Conservation (phyloP, 140 eudicot genomes). For the Flaveria floridana region DNA sequence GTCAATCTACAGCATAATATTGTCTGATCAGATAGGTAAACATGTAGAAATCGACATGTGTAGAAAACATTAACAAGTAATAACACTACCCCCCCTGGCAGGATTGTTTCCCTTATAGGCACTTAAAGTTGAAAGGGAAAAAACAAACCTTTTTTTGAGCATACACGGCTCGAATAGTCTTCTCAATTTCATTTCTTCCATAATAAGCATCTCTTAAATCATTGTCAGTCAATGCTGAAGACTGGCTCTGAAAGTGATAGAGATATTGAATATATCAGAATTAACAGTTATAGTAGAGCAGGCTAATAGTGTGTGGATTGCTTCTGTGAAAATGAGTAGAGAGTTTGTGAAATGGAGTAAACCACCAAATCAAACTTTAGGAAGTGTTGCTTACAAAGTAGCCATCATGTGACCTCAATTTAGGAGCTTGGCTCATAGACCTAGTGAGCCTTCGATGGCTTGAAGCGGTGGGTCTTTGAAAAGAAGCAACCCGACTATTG, state of each 20-base stretch:
- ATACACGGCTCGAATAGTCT: slow-evolving; percentile 69
- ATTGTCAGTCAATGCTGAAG: slow-evolving; percentile 78
- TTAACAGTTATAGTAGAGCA: background rate
- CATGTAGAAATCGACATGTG: background rate
- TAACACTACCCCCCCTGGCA: background rate
- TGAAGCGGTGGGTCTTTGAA: slow-evolving; percentile 46
- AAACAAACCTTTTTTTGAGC: slow-evolving; percentile 59
- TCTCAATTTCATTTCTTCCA: slow-evolving; percentile 52
- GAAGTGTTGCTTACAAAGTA: slow-evolving; percentile 58
- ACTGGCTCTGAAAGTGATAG: slow-evolving; percentile 63
- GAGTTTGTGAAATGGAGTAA: background rate
- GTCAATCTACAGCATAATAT: slow-evolving; percentile 44
- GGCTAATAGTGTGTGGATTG: background rate
- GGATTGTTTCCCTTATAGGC: background rate
- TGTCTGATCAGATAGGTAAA: background rate
- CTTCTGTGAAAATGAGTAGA: background rate
- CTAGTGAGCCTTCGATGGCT: slow-evolving; percentile 53
- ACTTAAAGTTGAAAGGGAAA: background rate
- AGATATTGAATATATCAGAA: background rate
- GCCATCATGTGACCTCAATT: slow-evolving; percentile 58
- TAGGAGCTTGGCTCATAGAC: slow-evolving; percentile 69
- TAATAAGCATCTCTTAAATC: slow-evolving; percentile 56
- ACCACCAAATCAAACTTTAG: slow-evolving; percentile 10
- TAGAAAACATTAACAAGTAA: background rate
- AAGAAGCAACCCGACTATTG: slow-evolving; percentile 37